Evolutionary conservation across 768 basidiomycete species (phyloP), one percentile per base, ranked within the genome.

Genomic region (Hypholoma sublateritium): DNA sequence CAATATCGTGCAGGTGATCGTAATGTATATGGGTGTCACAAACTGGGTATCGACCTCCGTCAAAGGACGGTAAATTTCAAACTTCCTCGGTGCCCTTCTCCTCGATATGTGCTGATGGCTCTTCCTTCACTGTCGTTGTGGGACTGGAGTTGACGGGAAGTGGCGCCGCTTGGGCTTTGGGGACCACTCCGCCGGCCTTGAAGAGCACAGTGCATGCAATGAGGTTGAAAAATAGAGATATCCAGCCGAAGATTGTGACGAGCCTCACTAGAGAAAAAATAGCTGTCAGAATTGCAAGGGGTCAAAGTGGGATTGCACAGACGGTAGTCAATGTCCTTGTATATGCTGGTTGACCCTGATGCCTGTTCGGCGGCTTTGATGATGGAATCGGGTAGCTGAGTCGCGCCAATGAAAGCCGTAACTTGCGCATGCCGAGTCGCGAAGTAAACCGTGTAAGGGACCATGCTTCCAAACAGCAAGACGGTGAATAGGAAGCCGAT

Each of bases 221-320:
- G 32, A 64, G 37, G 7, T 66, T 62, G 55, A 69, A 67, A n/a
- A 68, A 55, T 25, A 69, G 55, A 2, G 67, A 53, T 43, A 69
- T 59, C 84, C 84, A 86, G 1, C 82, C 80, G 28, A 84, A 62
- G 56, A 83, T 74, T 1, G 81, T 80, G 17, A 80, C 64, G 22
- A 79, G 69, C 45, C 70, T 71, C 61, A 84, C 85, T 86, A 59
- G 5, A 59, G 5, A 48, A 48, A 34, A 36, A 14, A n/a, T 47
- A 19, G 25, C 52, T 12, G 39, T 58, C 14, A 59, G 39, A 13
- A 25, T 19, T 37, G 13, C 19, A 24, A 19, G 28, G 54, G 52
- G 50, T 32, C 14, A 14, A 37, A 50, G 1, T 7, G 28, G 9
- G 55, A 24, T 36, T 45, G 43, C 32, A 77, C 81, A 61, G 66